phyloP scores from a whole-genome alignment of 768 basidiomycete genomes.

The Dentipellis fragilis region DNA sequence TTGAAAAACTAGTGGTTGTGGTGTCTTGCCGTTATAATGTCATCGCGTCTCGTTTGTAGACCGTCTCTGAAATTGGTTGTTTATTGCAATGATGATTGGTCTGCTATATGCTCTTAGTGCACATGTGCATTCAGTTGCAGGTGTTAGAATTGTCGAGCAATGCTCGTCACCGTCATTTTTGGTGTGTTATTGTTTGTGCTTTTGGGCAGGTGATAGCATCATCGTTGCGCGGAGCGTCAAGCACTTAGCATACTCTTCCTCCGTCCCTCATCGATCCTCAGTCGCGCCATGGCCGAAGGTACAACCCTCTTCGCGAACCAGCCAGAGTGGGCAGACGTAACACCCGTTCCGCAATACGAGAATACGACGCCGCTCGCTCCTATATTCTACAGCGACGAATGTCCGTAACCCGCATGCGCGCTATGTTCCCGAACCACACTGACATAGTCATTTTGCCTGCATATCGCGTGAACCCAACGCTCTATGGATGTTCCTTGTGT shows the following conservation, averaged over 20 bases:
- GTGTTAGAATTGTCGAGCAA: too few species aligned
- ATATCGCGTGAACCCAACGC: slow-evolving; percentile 6
- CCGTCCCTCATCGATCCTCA: background rate
- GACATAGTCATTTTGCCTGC: background rate
- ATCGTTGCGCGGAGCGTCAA: background rate
- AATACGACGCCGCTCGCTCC: slow-evolving; percentile 71
- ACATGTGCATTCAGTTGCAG: too few species aligned
- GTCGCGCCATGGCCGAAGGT: background rate
- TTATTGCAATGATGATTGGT: too few species aligned
- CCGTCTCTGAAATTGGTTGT: too few species aligned
- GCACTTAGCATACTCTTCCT: too few species aligned
- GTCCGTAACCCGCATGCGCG: slow-evolving; percentile 35
- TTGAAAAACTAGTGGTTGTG: background rate
- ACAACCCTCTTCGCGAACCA: slow-evolving; percentile 44
- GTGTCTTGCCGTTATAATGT: too few species aligned
- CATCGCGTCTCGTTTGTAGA: too few species aligned
- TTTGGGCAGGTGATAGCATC: background rate
- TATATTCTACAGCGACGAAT: slow-evolving; percentile 85
- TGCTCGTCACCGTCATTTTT: too few species aligned
- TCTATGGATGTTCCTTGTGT: background rate
- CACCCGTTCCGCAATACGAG: slow-evolving; percentile 76
- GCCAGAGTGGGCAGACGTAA: slow-evolving; percentile 73
- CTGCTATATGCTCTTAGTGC: too few species aligned
- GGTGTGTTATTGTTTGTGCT: too few species aligned
- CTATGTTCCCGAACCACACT: slow-evolving; percentile 1